Base-by-base conservation (phyloP, 305 asterid genomes). In the Solanum hybrid region DNA sequence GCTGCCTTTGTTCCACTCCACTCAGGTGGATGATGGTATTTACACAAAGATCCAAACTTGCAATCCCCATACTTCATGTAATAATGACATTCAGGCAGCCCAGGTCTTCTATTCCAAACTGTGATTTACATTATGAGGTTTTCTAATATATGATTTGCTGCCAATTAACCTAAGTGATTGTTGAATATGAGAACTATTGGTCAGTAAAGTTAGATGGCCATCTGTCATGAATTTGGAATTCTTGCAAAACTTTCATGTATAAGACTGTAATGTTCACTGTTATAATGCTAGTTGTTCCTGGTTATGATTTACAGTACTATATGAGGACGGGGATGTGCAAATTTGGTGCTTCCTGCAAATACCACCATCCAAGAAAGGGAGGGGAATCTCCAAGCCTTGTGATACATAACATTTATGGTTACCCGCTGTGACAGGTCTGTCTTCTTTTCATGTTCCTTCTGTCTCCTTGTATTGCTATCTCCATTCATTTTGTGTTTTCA, bases 291-390 rank as follows among this genome's bases (percentile, higher is more conserved):
- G 41, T 45, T 31, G 17, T 51, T 34, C 11, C 77, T 75, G 38
- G 14, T 79, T 89, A 26, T 72, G 26, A 91, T 90, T 91, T 93
- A 92, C 91, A 97, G 99, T 95, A 96, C 93, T 96, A 93, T 92
- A 96, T 94, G 97, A 95, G 94, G 91, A 96, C 98, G 39, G 98
- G 99, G 89, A 94, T 89, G 93, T 98, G 99, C 92, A 97, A 95
- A 93, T 98, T 92, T 91, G 99, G 99, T 89, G 91, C 94, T 88
- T 95, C 99, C 91, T 98, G 99, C 97, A 98, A 98, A 92, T 98
- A 96, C 90, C 94, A 98, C 95, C 99, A 98, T 92, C 99, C 99
- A 65, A 97, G 95, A 91, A 96, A 93, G 65, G 99, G 97, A 93
- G 91, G 89, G 87, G 98, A 95, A 90, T 93, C 97, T 89, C 91